phyloP scores from a whole-genome alignment of 768 basidiomycete genomes.

The Rhizopogon sp. region DNA sequence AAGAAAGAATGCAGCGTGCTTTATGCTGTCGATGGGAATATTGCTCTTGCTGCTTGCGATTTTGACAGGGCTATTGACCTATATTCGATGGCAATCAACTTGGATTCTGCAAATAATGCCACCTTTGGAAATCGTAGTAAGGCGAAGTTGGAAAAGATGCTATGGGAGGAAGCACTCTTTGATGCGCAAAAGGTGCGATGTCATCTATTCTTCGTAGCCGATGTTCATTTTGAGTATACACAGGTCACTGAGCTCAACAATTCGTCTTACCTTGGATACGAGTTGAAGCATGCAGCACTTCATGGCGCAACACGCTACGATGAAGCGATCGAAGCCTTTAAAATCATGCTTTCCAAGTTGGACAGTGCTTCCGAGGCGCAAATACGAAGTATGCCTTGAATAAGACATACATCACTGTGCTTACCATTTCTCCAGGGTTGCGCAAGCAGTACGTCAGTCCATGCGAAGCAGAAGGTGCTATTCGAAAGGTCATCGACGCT shows the following conservation, averaged over 20 bases:
- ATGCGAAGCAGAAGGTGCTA: neutral
- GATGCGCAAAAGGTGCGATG: neutral
- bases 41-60: neutral
- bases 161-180: neutral
- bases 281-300: neutral
- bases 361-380: neutral
- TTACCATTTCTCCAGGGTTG: neutral
- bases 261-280: neutral
- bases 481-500: neutral
- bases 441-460: neutral
- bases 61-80: neutral
- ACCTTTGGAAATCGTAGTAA: neutral
- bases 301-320: neutral
- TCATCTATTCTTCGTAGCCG: neutral
- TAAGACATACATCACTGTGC: neutral
- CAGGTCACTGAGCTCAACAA: neutral
- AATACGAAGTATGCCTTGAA: neutral
- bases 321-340: neutral
- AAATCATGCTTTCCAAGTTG: neutral
- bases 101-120: neutral
- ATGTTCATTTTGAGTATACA: neutral
- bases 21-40: neutral
- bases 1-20: neutral
- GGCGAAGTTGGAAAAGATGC: neutral
- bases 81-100: neutral